Base-by-base conservation (phyloP, 441 rosid species). In the Corymbia calophylla region DNA sequence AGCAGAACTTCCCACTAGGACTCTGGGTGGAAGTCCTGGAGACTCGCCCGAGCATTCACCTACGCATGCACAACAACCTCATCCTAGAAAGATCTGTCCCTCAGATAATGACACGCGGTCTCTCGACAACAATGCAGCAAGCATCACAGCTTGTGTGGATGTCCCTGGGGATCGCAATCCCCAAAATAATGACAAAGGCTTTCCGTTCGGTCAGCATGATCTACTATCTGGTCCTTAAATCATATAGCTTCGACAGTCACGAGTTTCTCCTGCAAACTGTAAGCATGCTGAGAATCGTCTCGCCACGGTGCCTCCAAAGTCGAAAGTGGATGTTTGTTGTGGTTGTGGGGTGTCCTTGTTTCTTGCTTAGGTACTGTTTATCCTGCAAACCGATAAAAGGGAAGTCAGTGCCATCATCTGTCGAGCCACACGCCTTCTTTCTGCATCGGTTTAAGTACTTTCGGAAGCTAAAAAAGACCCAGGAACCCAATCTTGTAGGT, bases 81-180 rank as follows among this genome's bases (percentile, higher is more conserved):
- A 44, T 19, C 51, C 89, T 15, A 15, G 58, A 54, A 55, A 87
- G 23, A 31, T 44, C 47, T 53, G 48, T 53, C 62, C 25, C 47
- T 32, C 89, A 32, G 92, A 62, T 80, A 54, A 88, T 7, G 93
- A 90, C n/a, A n/a, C 54, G 18, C 90, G 51, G 87, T 70, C 56
- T 86, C 90, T 39, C 47, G 89, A 88, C 62, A 81, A 77, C 47
- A 89, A 91, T 70, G 90, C 94, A 49, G 93, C 96, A 10, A 95
- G 94, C 91, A 92, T 92, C 91, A 94, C 86, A 80, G 95, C 94
- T 5, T 93, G 92, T 56, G 94, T 95, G 51, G 96, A 97, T 87
- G 86, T 93, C 68, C 86, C 89, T 25, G 95, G 91, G 70, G 92
- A 92, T 23, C 88, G 48, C 84, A 77, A 44, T 44, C 29, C 84